These are phyloP conservation scores for Kodamaea leandrae DNA, from an alignment of 805 yeast genomes.

Conservation along the genomic window DNA sequence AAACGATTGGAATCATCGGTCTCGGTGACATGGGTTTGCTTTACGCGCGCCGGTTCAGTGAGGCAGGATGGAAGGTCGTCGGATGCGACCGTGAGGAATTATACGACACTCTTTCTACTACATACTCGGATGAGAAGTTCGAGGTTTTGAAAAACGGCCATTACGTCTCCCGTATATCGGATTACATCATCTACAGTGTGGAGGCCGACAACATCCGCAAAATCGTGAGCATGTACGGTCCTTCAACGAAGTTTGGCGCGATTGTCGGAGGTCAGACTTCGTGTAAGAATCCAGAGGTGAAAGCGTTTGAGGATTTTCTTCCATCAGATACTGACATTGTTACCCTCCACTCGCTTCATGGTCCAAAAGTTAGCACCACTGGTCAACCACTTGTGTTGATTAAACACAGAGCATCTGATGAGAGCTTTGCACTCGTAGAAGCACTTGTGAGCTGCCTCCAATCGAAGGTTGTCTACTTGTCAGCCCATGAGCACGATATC, in stretches of 20 bases:
- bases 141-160: conserved; percentile 76
- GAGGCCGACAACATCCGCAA: conserved; percentile 82
- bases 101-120: conserved; percentile 44
- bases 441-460: conserved; percentile 66
- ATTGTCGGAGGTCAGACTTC: conserved; percentile 98
- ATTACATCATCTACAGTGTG: conserved; percentile 84
- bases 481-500: conserved; percentile 87
- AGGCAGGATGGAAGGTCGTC: conserved; percentile 85
- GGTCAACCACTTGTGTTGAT: conserved; percentile 94
- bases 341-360: conserved; percentile 89
- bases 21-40: conserved; percentile 95
- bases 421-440: conserved; percentile 59
- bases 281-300: conserved; percentile 87
- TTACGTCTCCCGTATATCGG: conserved; percentile 74
- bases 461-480: conserved; percentile 71
- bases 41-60: conserved; percentile 74
- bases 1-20: conserved; percentile 86
- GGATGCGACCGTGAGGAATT: conserved; percentile 82
- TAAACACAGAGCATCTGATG: conserved; percentile 61
- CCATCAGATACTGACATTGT: conserved; percentile 83
- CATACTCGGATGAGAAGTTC: conserved; percentile 45
- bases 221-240: conserved; percentile 76
- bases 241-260: conserved; percentile 82
- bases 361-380: conserved; percentile 82
- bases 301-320: conserved; percentile 71